phyloP scores from a whole-genome alignment of 1,139 yeast species.

The Protomyces arabidopsidicola region DNA sequence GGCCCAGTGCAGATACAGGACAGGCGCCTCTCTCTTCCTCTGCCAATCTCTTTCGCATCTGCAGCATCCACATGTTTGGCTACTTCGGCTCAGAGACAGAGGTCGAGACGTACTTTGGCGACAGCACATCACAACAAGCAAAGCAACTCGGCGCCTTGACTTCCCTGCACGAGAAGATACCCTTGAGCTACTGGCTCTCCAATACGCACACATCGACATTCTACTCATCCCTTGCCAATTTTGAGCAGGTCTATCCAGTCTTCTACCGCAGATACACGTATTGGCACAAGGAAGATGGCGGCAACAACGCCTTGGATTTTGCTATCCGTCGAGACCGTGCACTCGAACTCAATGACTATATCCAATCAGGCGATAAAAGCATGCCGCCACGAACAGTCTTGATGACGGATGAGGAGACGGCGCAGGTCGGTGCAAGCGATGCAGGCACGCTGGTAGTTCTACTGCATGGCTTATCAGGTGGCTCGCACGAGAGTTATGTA shows the following conservation, averaged over 20 bases:
- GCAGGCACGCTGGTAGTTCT: conserved; percentile 62
- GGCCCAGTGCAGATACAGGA: too few relatives aligned
- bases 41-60: not conserved
- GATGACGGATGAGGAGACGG: conserved; percentile 50
- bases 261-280: conserved; percentile 74
- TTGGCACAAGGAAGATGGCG: conserved; percentile 46
- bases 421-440: conserved; percentile 38
- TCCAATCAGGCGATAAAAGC: not conserved
- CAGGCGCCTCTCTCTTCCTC: not conserved
- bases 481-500: conserved; percentile 83
- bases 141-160: not conserved
- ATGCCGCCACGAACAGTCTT: conserved; percentile 76
- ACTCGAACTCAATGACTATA: conserved; percentile 28
- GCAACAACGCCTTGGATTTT: conserved; percentile 58
- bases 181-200: conserved; percentile 10
- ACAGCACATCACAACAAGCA: not conserved
- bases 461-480: conserved; percentile 85
- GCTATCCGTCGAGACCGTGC: conserved; percentile 62
- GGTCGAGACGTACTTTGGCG: not conserved
- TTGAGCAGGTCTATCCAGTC: conserved; percentile 51
- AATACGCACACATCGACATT: conserved; percentile 15
- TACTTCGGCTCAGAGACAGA: not conserved
- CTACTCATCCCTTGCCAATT: conserved; percentile 32
- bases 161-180: not conserved
- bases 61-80: not conserved